phyloP scores from a whole-genome alignment of 2,329 filamentous ascomycete species.

The Colletotrichum sojae region DNA sequence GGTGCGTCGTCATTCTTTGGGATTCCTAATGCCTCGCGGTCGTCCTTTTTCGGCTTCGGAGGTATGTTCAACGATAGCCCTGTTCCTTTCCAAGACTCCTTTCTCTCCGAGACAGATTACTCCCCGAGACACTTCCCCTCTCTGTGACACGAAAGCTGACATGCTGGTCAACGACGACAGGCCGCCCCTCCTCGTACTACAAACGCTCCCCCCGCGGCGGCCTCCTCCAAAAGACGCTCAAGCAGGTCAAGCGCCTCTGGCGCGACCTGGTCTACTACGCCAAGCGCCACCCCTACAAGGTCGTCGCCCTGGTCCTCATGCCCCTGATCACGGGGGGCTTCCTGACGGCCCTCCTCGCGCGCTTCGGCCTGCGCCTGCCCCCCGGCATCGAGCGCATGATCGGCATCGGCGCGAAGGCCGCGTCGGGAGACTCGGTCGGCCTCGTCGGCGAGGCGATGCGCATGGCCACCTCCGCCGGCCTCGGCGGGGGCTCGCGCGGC shows the following conservation, averaged over 20 bases:
- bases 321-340: conserved; percentile 89
- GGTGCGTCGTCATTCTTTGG: conserved; percentile 64
- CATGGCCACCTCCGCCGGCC: conserved; percentile 58
- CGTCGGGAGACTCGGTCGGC: conserved; percentile 62
- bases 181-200: conserved; percentile 76
- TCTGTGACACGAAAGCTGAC: too few relatives aligned
- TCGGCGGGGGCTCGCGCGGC: conserved; percentile 44
- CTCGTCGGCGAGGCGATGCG: conserved; percentile 69
- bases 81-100: conserved; percentile 14
- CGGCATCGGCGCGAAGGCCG: conserved; percentile 65
- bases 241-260: conserved; percentile 83
- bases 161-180: conserved; percentile 44
- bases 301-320: conserved; percentile 89
- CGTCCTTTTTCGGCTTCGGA: conserved; percentile 60
- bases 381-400: conserved; percentile 71
- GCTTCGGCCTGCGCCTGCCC: conserved; percentile 85
- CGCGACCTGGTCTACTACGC: conserved; percentile 87
- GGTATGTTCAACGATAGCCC: conserved; percentile 49
- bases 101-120: conserved; percentile 4
- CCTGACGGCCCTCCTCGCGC: conserved; percentile 80
- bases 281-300: conserved; percentile 86
- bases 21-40: conserved; percentile 59
- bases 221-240: conserved; percentile 81
- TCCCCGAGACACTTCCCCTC: not conserved
- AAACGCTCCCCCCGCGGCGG: conserved; percentile 85